phyloP scores from a whole-genome alignment of 345 rosid species.

The Gossypium longicalyx region DNA sequence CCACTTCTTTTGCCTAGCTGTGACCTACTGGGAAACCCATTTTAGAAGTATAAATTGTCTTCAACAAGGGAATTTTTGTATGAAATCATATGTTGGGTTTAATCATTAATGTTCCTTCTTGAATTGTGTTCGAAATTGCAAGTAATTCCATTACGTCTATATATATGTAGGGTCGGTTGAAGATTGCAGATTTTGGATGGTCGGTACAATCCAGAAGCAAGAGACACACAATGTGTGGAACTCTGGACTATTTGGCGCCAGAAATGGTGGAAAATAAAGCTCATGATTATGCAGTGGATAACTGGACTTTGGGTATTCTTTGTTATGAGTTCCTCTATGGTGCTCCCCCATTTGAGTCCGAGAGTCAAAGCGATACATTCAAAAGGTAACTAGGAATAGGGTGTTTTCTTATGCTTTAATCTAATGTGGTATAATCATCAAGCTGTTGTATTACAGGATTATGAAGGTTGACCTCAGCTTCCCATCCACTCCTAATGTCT shows the following conservation, averaged over 20 bases:
- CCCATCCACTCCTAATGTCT: conserved; percentile 57
- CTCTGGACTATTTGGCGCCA: conserved; percentile 91
- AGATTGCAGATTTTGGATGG: conserved; percentile 98
- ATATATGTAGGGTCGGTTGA: conserved; percentile 64
- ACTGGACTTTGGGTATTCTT: conserved; percentile 89
- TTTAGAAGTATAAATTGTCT: neutral
- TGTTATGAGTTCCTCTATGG: conserved; percentile 97
- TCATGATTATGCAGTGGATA: conserved; percentile 89
- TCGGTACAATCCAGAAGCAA: conserved; percentile 91
- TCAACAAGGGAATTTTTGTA: neutral
- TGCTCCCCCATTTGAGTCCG: conserved; percentile 86
- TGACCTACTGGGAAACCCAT: neutral
- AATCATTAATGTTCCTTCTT: neutral
- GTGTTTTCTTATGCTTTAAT: neutral
- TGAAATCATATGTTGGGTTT: neutral
- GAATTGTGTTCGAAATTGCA: neutral
- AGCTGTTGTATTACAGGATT: conserved; percentile 52
- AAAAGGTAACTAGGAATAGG: conserved; percentile 42
- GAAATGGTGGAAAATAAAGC: conserved; percentile 93
- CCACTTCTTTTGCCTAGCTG: neutral
- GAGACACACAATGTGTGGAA: conserved; percentile 96
- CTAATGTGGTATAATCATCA: neutral
- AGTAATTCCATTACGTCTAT: neutral
- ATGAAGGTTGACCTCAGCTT: conserved; percentile 68
- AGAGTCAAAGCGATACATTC: conserved; percentile 77